Conservation (phyloP, 306 rosid species). For the Cucurbita moschata region DNA sequence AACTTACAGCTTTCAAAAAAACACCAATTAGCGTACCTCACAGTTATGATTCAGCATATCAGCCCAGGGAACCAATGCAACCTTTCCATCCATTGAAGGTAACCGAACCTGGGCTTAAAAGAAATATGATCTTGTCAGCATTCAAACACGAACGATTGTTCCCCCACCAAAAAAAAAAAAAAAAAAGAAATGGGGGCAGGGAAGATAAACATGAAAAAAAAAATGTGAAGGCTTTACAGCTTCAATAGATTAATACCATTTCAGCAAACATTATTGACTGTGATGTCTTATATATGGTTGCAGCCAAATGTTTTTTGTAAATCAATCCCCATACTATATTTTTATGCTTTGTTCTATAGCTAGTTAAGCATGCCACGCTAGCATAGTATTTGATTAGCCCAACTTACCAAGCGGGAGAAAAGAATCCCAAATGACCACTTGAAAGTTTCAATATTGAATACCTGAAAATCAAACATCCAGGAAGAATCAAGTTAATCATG, state of each 20-base stretch:
- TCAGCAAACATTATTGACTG: neutral
- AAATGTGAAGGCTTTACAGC: neutral
- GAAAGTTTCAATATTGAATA: constrained; percentile 79
- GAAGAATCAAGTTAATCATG: neutral
- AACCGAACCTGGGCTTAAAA: constrained; percentile 61
- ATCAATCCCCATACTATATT: neutral
- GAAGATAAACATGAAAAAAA: neutral
- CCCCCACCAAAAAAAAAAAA: neutral
- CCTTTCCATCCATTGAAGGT: constrained; percentile 74
- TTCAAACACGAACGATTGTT: neutral
- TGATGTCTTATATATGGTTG: neutral
- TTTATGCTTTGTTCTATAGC: neutral
- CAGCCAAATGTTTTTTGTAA: neutral
- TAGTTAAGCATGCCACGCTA: neutral
- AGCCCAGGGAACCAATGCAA: constrained; percentile 97
- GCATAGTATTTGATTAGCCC: constrained; percentile 1
- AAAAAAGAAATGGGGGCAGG: neutral
- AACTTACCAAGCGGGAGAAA: constrained; percentile 91
- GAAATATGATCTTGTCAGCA: neutral
- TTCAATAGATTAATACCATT: neutral
- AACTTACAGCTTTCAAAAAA: constrained; percentile 1
- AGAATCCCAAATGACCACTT: constrained; percentile 97
- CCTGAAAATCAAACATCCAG: constrained; percentile 37
- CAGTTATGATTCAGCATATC: constrained; percentile 95
- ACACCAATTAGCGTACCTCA: constrained; percentile 38